These are phyloP conservation scores for Kockiozyma suomiensis DNA, from an alignment of 805 yeast species.

Conservation along the genomic window DNA sequence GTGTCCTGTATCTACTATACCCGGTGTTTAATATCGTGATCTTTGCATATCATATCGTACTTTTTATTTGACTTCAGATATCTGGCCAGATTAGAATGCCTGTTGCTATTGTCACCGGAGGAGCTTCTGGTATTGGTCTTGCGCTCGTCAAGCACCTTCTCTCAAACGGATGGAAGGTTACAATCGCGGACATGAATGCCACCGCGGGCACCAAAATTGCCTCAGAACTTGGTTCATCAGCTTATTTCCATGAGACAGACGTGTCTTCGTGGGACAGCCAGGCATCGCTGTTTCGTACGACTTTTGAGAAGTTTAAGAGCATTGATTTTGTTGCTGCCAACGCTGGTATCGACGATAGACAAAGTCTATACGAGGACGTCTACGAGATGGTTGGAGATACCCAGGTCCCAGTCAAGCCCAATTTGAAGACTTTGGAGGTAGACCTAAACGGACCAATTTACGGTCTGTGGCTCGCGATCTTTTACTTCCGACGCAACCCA, in stretches of 20 bases:
- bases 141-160: slow-evolving; percentile 15
- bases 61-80: no score
- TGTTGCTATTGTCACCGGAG: slow-evolving; percentile 25
- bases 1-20: no score
- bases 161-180: slow-evolving; percentile 8
- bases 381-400: background rate
- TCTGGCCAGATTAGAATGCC: slow-evolving; percentile 1
- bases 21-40: no score
- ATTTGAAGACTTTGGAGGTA: slow-evolving; percentile 12
- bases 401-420: slow-evolving; percentile 13
- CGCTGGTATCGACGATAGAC: slow-evolving; percentile 17
- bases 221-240: background rate
- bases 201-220: background rate
- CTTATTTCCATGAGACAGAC: slow-evolving; percentile 8
- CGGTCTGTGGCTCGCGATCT: slow-evolving; percentile 8
- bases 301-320: slow-evolving; percentile 12
- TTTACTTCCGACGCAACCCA: slow-evolving; percentile 19
- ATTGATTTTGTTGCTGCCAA: slow-evolving; percentile 21
- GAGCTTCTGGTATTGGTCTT: slow-evolving; percentile 24
- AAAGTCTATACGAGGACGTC: slow-evolving; percentile 3
- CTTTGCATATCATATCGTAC: no score
- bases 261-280: slow-evolving; percentile 17
- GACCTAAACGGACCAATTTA: slow-evolving; percentile 15
- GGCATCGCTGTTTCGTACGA: slow-evolving; percentile 11
- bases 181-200: slow-evolving; percentile 11